These are phyloP conservation scores for Candida chauliodis DNA, from an alignment of 805 yeast species.

Conservation along the genomic window DNA sequence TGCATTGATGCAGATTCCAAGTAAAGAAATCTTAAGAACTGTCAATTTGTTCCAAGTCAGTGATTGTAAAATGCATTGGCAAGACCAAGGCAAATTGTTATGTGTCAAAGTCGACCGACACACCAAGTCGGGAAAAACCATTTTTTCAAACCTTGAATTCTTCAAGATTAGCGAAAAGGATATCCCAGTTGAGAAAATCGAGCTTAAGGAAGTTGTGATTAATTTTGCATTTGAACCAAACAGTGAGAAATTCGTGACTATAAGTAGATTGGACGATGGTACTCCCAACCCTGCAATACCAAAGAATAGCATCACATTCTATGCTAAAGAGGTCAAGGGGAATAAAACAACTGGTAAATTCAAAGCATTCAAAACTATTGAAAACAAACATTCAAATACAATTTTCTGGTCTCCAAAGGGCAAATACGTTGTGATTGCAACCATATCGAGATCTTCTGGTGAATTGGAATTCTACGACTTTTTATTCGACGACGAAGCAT, in stretches of 20 bases:
- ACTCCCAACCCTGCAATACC: constrained; percentile 60
- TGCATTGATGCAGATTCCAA: constrained; percentile 81
- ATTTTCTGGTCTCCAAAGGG: constrained; percentile 92
- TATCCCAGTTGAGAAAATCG: constrained; percentile 92
- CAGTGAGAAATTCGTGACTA: constrained; percentile 79
- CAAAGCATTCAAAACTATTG: constrained; percentile 55
- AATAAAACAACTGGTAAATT: constrained; percentile 47
- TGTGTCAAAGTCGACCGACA: constrained; percentile 97
- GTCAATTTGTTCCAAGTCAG: constrained; percentile 93
- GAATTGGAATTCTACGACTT: constrained; percentile 83
- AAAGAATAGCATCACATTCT: constrained; percentile 71
- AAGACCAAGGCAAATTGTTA: constrained; percentile 73
- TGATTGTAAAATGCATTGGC: constrained; percentile 92
- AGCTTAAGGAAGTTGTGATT: constrained; percentile 81
- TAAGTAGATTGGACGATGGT: constrained; percentile 59
- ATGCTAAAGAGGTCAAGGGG: constrained; percentile 62
- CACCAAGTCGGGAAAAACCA: constrained; percentile 89
- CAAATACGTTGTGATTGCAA: constrained; percentile 64
- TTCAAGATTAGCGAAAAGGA: constrained; percentile 84
- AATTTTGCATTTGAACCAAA: constrained; percentile 96
- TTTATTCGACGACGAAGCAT: constrained; percentile 71
- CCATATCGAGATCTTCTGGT: constrained; percentile 48
- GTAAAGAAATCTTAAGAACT: constrained; percentile 80
- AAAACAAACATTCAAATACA: constrained; percentile 65
- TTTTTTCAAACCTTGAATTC: constrained; percentile 87